Conservation (phyloP, 768 basidiomycete species). For the Gautieria morchelliformis region DNA sequence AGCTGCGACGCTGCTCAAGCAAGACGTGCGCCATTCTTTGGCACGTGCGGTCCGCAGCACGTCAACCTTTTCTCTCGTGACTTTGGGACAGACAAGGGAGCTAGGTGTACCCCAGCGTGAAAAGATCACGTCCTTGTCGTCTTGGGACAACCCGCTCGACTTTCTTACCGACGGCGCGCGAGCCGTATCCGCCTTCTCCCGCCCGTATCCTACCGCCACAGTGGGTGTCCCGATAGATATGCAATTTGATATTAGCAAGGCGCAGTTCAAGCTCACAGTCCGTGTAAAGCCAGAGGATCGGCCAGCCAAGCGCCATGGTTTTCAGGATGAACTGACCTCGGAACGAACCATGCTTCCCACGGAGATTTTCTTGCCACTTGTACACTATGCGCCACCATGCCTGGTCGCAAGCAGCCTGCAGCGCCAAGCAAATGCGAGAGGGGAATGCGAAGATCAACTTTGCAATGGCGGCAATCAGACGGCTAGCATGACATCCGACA, state of each 20-base stretch:
- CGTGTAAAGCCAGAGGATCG: constrained; percentile 52
- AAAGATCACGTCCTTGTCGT: constrained; percentile 16
- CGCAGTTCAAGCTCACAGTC: constrained; percentile 61
- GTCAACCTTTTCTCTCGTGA: constrained; percentile 30
- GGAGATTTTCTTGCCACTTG: constrained; percentile 84
- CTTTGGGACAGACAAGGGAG: constrained; percentile 16
- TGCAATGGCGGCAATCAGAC: background rate
- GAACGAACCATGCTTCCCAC: constrained; percentile 45
- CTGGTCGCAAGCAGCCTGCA: constrained; percentile 17
- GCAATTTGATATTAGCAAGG: constrained; percentile 66
- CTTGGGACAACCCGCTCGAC: constrained; percentile 45
- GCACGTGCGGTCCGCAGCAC: constrained; percentile 19
- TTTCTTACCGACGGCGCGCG: constrained; percentile 83
- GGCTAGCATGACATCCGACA: background rate
- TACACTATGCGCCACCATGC: constrained; percentile 65
- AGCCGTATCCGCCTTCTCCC: constrained; percentile 72
- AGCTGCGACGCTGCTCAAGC: background rate
- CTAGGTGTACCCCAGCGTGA: constrained; percentile 10
- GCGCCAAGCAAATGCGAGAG: background rate
- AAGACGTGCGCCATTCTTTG: constrained; percentile 23
- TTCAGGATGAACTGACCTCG: constrained; percentile 8
- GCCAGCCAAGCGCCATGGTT: constrained; percentile 9
- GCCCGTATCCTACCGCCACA: constrained; percentile 72
- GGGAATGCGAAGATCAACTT: background rate
- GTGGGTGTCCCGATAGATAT: constrained; percentile 61